Base-by-base conservation (phyloP, 2,329 filamentous ascomycete genomes). In the Pseudogymnoascus sp. region DNA sequence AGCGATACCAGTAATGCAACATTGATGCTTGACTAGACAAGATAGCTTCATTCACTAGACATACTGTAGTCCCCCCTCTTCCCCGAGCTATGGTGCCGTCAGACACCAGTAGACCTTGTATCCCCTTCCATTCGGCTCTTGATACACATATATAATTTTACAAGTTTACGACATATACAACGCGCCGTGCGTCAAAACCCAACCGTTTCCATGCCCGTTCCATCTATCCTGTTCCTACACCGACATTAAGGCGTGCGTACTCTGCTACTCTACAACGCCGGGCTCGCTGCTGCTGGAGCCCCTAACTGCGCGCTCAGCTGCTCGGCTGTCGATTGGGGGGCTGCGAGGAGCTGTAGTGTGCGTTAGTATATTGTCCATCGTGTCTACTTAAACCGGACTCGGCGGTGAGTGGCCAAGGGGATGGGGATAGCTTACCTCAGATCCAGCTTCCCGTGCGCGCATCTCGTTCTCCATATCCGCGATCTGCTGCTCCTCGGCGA, bases 391-490 rank as follows among this genome's bases (percentile, higher is more conserved):
- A 3, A 16, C 2, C n/a, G n/a, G n/a, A 16, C 36, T 8, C 6
- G 5, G 2, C 5, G 14, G 36, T 38, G 9, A 23, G 14, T 38
- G 36, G 36, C 36, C 7, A 14, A 5, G 14, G 14, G 14, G n/a
- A 33, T 58, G 30, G 49, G 36, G 30, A 8, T 33, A 9, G 64
- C 66, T 58, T 68, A 88, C 85, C 80, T 96, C 91, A 73, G 89
- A 88, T 66, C 91, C 91, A 72, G 89, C 85, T 84, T 96, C 91
- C 76, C 94, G 89, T 91, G 96, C 94, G 76, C 89, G 87, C 84
- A 92, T 92, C 80, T 97, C 93, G 77, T 92, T 87, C 85, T 99
- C 94, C 91, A 97, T 95, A 81, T 96, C 93, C 67, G 93, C 82
- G 75, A 96, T 86, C 81, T 96, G 91, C 82, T 97, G 92, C 81